Percentiles rank a stretch among this genome's conserved stretches.
Conservation (phyloP, 176 grass and related monocot genomes). For the Oryza australiensis region DNA sequence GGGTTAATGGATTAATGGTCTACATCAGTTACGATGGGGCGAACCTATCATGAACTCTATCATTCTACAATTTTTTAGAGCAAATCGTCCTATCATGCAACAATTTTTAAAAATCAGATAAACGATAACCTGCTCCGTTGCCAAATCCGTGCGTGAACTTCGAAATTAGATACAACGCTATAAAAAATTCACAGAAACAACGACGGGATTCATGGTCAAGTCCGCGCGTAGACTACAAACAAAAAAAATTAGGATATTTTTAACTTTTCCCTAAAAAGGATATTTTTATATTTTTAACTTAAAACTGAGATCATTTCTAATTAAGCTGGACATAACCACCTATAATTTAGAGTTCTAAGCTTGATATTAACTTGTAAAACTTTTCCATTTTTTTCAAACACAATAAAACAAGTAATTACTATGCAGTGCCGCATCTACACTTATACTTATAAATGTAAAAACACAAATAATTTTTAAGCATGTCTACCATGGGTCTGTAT, state of each 20-base stretch:
- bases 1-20: background rate
- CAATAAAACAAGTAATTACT: too few species aligned
- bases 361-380: too few species aligned
- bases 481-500: too few species aligned
- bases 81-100: background rate
- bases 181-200: background rate
- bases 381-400: too few species aligned
- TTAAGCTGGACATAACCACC: background rate
- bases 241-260: background rate
- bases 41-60: background rate
- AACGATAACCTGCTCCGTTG: background rate
- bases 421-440: too few species aligned
- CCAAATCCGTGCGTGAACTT: slow-evolving; percentile 16
- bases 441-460: too few species aligned
- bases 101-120: background rate
- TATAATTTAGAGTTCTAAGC: too few species aligned
- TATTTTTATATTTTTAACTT: background rate
- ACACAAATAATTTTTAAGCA: too few species aligned
- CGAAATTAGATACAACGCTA: background rate
- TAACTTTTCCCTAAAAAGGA: background rate
- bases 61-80: background rate
- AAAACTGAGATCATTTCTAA: background rate
- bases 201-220: background rate
- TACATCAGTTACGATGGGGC: background rate
- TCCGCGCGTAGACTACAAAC: background rate